A percentile compares a stretch with the other conserved stretches of the same genome.
phyloP scores from a whole-genome alignment of 1,284 basidiomycete species.

The Trametes pubescens region DNA sequence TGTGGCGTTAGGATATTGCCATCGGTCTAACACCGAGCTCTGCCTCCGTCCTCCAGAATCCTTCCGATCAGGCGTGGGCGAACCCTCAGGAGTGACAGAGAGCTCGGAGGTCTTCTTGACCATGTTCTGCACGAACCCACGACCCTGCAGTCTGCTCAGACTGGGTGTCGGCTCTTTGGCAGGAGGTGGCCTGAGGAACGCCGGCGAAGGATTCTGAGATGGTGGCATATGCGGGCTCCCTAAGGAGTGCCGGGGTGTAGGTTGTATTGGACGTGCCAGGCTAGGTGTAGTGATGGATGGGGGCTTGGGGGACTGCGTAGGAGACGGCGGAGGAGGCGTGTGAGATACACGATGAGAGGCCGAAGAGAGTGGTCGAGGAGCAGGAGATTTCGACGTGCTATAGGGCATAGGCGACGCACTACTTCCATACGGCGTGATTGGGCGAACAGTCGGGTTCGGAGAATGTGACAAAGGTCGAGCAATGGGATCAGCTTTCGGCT shows the following conservation, averaged over 20 bases:
- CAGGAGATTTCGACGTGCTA: slow-evolving; percentile 27
- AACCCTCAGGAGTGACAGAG: slow-evolving; percentile 39
- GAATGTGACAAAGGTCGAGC: slow-evolving; percentile 32
- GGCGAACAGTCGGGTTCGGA: slow-evolving; percentile 21
- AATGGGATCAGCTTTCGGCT: slow-evolving; percentile 25
- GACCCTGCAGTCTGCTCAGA: slow-evolving; percentile 80
- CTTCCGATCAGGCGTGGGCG: slow-evolving; percentile 35
- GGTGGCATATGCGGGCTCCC: slow-evolving; percentile 56
- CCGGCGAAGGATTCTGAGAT: slow-evolving; percentile 58
- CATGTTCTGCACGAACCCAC: slow-evolving; percentile 83
- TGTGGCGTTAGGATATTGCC: slow-evolving; percentile 50
- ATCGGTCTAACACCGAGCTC: slow-evolving; percentile 71
- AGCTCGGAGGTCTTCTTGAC: slow-evolving; percentile 71
- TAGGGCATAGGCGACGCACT: slow-evolving; percentile 13
- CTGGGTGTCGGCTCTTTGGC: slow-evolving; percentile 81
- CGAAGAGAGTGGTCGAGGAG: slow-evolving; percentile 38
- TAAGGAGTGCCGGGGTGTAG: slow-evolving; percentile 54
- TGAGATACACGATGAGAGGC: slow-evolving; percentile 25
- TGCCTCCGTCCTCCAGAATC: slow-evolving; percentile 29
- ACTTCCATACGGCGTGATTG: slow-evolving; percentile 27
- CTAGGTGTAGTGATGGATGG: slow-evolving; percentile 51
- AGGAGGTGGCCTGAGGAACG: slow-evolving; percentile 62
- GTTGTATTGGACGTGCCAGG: slow-evolving; percentile 64
- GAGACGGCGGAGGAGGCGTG: slow-evolving; percentile 46
- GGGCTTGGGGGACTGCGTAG: slow-evolving; percentile 45